A percentile compares a stretch with the other conserved stretches of the same genome.
Evolutionary conservation across 345 rosid species (phyloP).

Genomic region (Brassica napus): Da-Ae NC_063444.1:48963501-48964000

Average conservation of each 20-base stretch:
- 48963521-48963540: constrained; percentile 22
- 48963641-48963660: neutral
- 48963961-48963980: constrained; percentile 38
- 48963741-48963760: constrained; percentile 20
- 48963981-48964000: constrained; percentile 40
- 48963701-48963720: constrained; percentile 17
- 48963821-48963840: constrained; percentile 30
- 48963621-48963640: constrained; percentile 34
- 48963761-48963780: constrained; percentile 31
- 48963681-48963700: neutral
- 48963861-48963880: constrained; percentile 31
- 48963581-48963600: constrained; percentile 37
- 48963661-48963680: constrained; percentile 26
- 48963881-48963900: constrained; percentile 40
- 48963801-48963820: neutral
- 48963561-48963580: constrained; percentile 22
- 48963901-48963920: constrained; percentile 30
- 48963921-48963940: constrained; percentile 34
- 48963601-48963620: constrained; percentile 38
- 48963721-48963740: constrained; percentile 32
- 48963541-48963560: neutral
- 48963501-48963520: constrained; percentile 25
- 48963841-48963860: constrained; percentile 40
- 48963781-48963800: constrained; percentile 2
- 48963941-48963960: constrained; percentile 37